Base-by-base conservation (phyloP, 352 stramenopile species). In the Phytopythium ostracodes region DNA sequence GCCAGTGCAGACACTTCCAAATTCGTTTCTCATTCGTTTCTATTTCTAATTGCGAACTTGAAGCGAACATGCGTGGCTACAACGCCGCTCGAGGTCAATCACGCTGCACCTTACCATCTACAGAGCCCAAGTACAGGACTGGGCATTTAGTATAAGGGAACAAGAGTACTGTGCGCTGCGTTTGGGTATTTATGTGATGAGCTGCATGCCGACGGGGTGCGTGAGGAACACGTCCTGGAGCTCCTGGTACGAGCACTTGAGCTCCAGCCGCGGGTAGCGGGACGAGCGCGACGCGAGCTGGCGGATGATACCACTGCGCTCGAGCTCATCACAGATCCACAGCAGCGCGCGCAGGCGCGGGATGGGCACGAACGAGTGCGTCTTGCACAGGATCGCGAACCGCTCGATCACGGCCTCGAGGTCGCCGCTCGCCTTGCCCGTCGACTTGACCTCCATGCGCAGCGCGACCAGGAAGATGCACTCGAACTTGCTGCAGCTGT, bases 391-490 rank as follows among this genome's bases (percentile, higher is more conserved):
- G 63, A 88, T 85, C 2, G 74, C 75, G 35, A 91, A 82, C 12
- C 81, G 79, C 20, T 82, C 70, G 59, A 84, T 72, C 57, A 91
- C 75, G 12, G 70, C 76, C 68, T 91, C 81, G 38, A 91, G 81
- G 43, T 76, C 67, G 11, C 62, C 77, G n/a, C 70, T 70, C 8
- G 65, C 69, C 25, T 68, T 68, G 35, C 71, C 71, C 24, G 67
- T 73, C 22, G 71, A 47, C 42, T 81, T 84, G 36, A 86, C 64
- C 62, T 89, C 79, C 72, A 87, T 86, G 24, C 72, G 70, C 29
- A 91, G 64, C 24, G 81, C 81, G 36, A 91, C 67, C 7, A 91
- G 65, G 49, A 91, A 88, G 18, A 85, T 77, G 53, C 79, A 89
- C 62, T 91, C 81, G 57, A 91, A 89, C 51, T 87, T 87, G 54